Conservation (phyloP, 2,329 filamentous ascomycete species). For the Huntiella bhutanensis region DNA sequence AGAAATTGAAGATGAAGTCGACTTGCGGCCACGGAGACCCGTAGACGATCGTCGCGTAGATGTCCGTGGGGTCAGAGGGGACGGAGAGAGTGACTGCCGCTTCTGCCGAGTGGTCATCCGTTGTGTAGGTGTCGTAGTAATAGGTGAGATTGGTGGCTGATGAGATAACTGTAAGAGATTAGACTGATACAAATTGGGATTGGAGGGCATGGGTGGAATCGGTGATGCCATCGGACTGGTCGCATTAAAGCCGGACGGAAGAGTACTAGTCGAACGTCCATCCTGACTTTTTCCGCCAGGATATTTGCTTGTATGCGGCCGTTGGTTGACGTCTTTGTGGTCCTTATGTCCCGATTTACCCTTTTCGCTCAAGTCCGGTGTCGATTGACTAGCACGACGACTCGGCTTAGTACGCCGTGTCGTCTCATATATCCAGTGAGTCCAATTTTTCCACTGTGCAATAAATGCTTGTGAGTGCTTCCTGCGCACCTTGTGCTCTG, state of each 20-base stretch:
- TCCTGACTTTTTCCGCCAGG: conserved; percentile 10
- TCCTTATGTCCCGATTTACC: conserved; percentile 18
- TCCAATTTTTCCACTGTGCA: conserved; percentile 44
- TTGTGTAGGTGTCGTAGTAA: conserved; percentile 4
- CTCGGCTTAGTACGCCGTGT: conserved; percentile 32
- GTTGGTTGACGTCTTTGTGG: conserved; percentile 32
- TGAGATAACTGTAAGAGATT: background rate
- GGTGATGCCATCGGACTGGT: conserved; percentile 28
- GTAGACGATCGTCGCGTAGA: conserved; percentile 67
- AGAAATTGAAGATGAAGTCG: conserved; percentile 85
- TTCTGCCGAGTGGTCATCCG: conserved; percentile 21
- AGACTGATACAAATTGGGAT: conserved; percentile 2
- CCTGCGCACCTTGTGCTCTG: conserved; percentile 30
- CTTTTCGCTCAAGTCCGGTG: conserved; percentile 37
- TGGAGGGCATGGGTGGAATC: conserved; percentile 9
- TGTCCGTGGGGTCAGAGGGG: conserved; percentile 72
- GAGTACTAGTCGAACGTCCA: conserved; percentile 21
- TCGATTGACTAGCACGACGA: conserved; percentile 35
- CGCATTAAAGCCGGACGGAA: conserved; percentile 32
- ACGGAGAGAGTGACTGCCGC: conserved; percentile 68
- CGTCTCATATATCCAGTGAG: conserved; percentile 42
- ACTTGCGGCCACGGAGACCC: conserved; percentile 78
- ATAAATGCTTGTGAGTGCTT: conserved; percentile 40
- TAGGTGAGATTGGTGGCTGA: conserved; percentile 5
- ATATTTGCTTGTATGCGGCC: conserved; percentile 40